Conservation (phyloP, 495 filamentous ascomycete species). For the Penicillium cinerascens region DNA sequence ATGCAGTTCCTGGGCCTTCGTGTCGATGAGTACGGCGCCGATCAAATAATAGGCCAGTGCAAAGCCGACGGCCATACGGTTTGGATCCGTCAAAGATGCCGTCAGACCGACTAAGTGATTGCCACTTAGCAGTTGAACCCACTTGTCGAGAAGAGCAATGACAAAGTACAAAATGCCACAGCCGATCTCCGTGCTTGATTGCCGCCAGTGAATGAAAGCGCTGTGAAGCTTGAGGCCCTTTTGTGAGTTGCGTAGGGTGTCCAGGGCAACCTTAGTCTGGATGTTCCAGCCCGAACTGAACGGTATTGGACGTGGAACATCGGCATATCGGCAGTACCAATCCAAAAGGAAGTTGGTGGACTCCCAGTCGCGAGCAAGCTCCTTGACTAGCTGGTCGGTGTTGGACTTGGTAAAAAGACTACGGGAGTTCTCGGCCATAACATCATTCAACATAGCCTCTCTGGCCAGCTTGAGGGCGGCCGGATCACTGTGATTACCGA, state of each 20-base stretch:
- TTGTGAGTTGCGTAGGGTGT: constrained; percentile 51
- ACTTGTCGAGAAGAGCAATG: constrained; percentile 57
- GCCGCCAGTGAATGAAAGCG: constrained; percentile 60
- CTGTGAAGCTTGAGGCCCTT: constrained; percentile 59
- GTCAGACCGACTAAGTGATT: constrained; percentile 43
- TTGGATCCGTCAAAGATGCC: constrained; percentile 32
- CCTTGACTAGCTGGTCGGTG: constrained; percentile 42
- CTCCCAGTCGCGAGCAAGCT: constrained; percentile 51
- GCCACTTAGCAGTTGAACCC: constrained; percentile 52
- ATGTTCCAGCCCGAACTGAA: constrained; percentile 64
- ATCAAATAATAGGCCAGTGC: constrained; percentile 58
- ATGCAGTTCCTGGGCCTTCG: constrained; percentile 54
- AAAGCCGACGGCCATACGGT: constrained; percentile 53
- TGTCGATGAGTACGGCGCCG: constrained; percentile 56
- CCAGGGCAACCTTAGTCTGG: constrained; percentile 52
- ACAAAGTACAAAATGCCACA: constrained; percentile 58
- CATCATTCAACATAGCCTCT: constrained; percentile 41
- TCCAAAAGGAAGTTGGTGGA: constrained; percentile 57
- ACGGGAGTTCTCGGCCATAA: constrained; percentile 42
- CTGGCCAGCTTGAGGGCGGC: constrained; percentile 46
- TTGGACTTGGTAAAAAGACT: constrained; percentile 39
- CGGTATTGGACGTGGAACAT: constrained; percentile 48
- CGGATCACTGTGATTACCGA: constrained; percentile 39
- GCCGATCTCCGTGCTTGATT: constrained; percentile 54
- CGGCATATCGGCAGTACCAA: constrained; percentile 55